These are phyloP conservation scores for Cladosporium cucumerinum DNA, from an alignment of 2,329 filamentous ascomycete genomes.

Conservation along the genomic window DNA sequence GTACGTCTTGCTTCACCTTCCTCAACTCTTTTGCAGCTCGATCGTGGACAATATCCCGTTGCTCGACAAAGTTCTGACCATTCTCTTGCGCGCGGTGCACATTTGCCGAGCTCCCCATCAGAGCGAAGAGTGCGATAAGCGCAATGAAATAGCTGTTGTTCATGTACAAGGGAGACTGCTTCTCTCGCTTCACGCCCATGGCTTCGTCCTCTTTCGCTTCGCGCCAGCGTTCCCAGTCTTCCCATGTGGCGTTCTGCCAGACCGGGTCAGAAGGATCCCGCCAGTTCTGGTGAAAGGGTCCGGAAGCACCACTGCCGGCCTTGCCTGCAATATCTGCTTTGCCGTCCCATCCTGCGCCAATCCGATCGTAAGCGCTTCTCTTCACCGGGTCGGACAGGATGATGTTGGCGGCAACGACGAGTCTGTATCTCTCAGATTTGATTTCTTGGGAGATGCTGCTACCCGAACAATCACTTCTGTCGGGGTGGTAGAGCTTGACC, in stretches of 20 bases:
- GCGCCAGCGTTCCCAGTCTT: constrained; percentile 88
- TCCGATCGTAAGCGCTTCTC: constrained; percentile 75
- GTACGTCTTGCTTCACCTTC: constrained; percentile 50
- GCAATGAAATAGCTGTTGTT: constrained; percentile 75
- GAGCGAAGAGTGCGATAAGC: constrained; percentile 66
- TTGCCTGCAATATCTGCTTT: constrained; percentile 35
- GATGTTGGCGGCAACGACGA: constrained; percentile 82
- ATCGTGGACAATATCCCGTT: constrained; percentile 64
- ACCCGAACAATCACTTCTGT: constrained; percentile 52
- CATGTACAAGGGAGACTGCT: constrained; percentile 61
- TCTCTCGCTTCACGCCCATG: constrained; percentile 39
- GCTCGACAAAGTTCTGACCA: constrained; percentile 61
- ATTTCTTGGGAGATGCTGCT: constrained; percentile 56
- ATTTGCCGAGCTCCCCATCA: constrained; percentile 70
- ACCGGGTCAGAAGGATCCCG: constrained; percentile 46
- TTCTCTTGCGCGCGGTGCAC: constrained; percentile 64
- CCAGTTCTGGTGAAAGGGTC: constrained; percentile 35
- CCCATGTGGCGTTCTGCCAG: constrained; percentile 85
- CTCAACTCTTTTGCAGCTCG: constrained; percentile 62
- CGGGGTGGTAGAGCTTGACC: constrained; percentile 94
- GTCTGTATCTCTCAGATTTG: constrained; percentile 82
- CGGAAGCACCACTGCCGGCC: constrained; percentile 24
- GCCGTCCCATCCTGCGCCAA: constrained; percentile 74
- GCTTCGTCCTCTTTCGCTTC: constrained; percentile 35
- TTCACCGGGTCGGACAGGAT: constrained; percentile 79